Base-by-base conservation (phyloP, 2,329 filamentous ascomycete genomes). In the Nemania sp. region DNA sequence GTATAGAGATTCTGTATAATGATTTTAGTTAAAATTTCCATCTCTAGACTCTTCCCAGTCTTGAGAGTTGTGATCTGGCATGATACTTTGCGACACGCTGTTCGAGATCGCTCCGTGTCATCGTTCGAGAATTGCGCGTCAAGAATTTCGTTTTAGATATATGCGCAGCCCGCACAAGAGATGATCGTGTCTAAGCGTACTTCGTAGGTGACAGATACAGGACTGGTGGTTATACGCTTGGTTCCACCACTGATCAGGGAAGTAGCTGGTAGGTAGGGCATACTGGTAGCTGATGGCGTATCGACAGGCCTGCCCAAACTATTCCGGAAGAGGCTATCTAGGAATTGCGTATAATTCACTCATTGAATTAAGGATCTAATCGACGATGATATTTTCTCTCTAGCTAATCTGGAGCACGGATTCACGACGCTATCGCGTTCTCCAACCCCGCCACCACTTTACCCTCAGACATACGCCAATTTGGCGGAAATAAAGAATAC, bases 361-460 rank as follows among this genome's bases (percentile, higher is more conserved):
- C n/a, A n/a, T n/a, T n/a, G n/a, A 15, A 30, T 28, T 23, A 17
- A 19, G 15, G 31, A 9, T n/a, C 17, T 19, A 19, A 43, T 23
- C 6, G 31, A 12, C 30, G 11, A 48, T 14, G 22, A 14, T 12
- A 33, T 28, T 33, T 28, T n/a, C 15, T 3, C 28, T 36, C 46
- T 22, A 2, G 15, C 28, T 40, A 43, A 30, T 20, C 5, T 33
- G 28, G 28, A 41, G 6, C 17, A n/a, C 37, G 37, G 33, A 31
- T 30, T 55, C 8, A 15, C 12, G 33, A 31, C 30, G 45, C 31
- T 45, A 31, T 51, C 47, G 36, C 26, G 34, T 43, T 22, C 15
- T 40, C n/a, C 17, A 41, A 49, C 55, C 55, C 55, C 55, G 28
- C 55, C 40, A 49, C 43, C n/a, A 33, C 24, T 23, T 44, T 36